A percentile compares a stretch with the other conserved stretches of the same genome.
These are phyloP conservation scores for Leccinum aurantiacum DNA, from an alignment of 768 basidiomycete species.

Conservation along the genomic window DNA sequence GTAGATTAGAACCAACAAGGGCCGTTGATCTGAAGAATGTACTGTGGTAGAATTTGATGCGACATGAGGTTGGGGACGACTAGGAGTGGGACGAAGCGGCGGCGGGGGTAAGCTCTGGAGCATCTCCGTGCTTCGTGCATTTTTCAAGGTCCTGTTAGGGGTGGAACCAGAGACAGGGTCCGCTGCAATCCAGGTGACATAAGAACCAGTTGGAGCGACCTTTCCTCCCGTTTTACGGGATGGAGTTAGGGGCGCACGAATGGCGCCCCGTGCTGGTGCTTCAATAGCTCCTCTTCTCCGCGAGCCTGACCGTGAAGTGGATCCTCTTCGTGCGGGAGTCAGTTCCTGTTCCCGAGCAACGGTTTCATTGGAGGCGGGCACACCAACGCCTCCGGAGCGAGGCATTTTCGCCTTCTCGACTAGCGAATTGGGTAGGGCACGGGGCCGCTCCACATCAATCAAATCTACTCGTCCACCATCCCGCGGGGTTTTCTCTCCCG, in stretches of 20 bases:
- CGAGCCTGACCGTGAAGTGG: conserved; percentile 20
- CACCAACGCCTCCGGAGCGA: conserved; percentile 16
- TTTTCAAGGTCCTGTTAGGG: conserved; percentile 31
- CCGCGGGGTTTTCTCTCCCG: conserved; percentile 24
- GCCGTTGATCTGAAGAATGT: conserved; percentile 18
- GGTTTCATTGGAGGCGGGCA: conserved; percentile 24
- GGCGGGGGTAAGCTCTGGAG: conserved; percentile 21
- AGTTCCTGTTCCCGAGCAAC: conserved; percentile 21
- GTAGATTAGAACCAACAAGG: conserved; percentile 13
- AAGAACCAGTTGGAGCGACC: conserved; percentile 22
- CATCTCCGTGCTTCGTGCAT: conserved; percentile 31
- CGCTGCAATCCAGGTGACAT: conserved; percentile 31
- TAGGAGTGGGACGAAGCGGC: conserved; percentile 31
- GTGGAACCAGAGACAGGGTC: conserved; percentile 35
- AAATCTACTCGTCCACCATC: conserved; percentile 25
- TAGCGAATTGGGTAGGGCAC: conserved; percentile 13
- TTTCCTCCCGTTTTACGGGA: conserved; percentile 26
- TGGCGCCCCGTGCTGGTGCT: not conserved
- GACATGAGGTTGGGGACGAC: conserved; percentile 28
- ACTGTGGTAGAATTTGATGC: conserved; percentile 18
- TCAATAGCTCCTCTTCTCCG: conserved; percentile 17
- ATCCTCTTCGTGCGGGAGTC: conserved; percentile 8
- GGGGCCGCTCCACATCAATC: conserved; percentile 23
- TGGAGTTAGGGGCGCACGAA: conserved; percentile 17
- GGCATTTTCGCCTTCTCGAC: conserved; percentile 17